Conservation (phyloP, 2,329 filamentous ascomycete species). For the Penicillium nordicum region DNA sequence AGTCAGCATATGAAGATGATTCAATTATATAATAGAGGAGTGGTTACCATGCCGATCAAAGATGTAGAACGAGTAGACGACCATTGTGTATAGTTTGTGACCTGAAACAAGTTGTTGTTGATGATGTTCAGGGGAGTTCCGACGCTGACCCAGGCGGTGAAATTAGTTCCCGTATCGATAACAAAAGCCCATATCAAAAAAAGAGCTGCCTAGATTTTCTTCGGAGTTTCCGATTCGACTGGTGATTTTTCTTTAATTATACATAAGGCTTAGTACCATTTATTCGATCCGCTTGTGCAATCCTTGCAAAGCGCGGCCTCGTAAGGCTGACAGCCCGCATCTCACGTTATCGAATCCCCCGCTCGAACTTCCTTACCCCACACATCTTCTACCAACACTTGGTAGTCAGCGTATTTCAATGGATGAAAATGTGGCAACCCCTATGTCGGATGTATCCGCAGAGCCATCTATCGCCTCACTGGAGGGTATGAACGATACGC, state of each 20-base stretch:
- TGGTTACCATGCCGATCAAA: slow-evolving; percentile 90
- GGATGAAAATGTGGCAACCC: slow-evolving; percentile 11
- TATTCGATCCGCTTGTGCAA: neutral
- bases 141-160: slow-evolving; percentile 19
- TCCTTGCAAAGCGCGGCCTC: neutral
- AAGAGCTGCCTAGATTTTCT: slow-evolving; percentile 16
- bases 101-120: slow-evolving; percentile 7
- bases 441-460: slow-evolving; percentile 13
- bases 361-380: slow-evolving; percentile 22
- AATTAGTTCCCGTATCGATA: slow-evolving; percentile 13
- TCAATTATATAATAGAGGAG: neutral
- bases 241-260: neutral
- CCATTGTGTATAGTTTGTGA: slow-evolving; percentile 58
- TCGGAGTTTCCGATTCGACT: neutral
- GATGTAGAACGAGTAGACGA: slow-evolving; percentile 96
- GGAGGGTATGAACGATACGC: slow-evolving; percentile 6
- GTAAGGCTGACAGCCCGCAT: slow-evolving; percentile 25
- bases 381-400: slow-evolving; percentile 10
- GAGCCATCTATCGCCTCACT: slow-evolving; percentile 9
- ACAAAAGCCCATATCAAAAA: slow-evolving; percentile 10
- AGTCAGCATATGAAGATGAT: slow-evolving; percentile 9
- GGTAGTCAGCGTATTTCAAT: slow-evolving; percentile 7
- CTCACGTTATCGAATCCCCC: slow-evolving; percentile 19
- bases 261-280: neutral
- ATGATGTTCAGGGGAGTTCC: slow-evolving; percentile 23